These are phyloP conservation scores for Talaromyces sp. DNA, from an alignment of 2,329 filamentous ascomycete species.

Conservation along the genomic window DNA sequence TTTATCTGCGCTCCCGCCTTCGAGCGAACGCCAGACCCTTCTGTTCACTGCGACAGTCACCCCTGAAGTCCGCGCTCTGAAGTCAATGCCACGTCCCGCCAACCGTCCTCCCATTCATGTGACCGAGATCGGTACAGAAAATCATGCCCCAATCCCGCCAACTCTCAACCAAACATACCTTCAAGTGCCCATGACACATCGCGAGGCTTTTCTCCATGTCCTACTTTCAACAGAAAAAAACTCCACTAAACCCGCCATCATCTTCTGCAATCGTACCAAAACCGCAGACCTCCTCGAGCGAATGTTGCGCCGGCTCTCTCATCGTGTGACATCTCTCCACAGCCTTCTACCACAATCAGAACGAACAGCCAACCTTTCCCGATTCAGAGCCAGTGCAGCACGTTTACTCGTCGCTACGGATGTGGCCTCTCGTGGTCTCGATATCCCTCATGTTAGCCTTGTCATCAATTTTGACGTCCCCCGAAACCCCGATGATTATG, in stretches of 20 bases:
- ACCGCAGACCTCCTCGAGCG: conserved; percentile 90
- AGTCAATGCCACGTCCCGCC: conserved; percentile 67
- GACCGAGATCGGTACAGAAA: conserved; percentile 72
- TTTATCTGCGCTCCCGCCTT: conserved; percentile 73
- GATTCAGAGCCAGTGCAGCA: conserved; percentile 86
- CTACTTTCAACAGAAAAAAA: conserved; percentile 79
- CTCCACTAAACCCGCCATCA: conserved; percentile 71
- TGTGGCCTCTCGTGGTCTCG: conserved; percentile 87
- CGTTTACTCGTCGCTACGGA: conserved; percentile 92
- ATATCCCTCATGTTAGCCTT: conserved; percentile 86
- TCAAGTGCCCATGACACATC: conserved; percentile 84
- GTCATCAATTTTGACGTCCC: conserved; percentile 97
- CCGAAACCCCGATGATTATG: conserved; percentile 94
- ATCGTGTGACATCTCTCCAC: conserved; percentile 88
- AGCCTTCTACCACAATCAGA: conserved; percentile 81
- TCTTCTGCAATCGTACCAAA: conserved; percentile 89
- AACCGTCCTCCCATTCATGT: conserved; percentile 77
- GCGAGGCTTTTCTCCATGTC: conserved; percentile 90
- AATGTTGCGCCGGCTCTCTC: conserved; percentile 76
- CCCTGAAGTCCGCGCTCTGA: conserved; percentile 81
- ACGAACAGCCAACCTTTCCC: conserved; percentile 79
- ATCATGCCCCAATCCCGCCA: conserved; percentile 70
- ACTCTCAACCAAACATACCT: conserved; percentile 82
- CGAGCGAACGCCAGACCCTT: conserved; percentile 79
- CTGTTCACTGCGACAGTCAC: conserved; percentile 97